Conservation (phyloP, 179 eudicot genomes). For the Drosera spatulata region DNA sequence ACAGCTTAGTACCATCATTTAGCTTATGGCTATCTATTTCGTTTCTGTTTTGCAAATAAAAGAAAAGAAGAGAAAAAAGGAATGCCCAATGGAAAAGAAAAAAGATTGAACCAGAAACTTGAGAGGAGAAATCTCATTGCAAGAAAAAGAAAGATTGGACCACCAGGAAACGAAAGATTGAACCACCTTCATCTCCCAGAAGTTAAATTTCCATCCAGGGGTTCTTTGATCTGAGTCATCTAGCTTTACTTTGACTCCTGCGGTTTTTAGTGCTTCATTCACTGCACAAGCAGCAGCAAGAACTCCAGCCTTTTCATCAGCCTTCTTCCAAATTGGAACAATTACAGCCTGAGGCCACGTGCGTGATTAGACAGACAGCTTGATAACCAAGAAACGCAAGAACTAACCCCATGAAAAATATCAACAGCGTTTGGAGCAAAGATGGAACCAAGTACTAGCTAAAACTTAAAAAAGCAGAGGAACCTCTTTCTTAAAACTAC, state of each 20-base stretch:
- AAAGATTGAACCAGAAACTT: no score
- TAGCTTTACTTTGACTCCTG: conserved; percentile 71
- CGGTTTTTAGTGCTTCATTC: conserved; percentile 48
- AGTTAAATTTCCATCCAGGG: conserved; percentile 98
- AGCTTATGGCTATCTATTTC: no score
- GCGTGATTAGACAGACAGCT: not conserved
- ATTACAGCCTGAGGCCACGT: conserved; percentile 51
- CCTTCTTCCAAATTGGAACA: conserved; percentile 94
- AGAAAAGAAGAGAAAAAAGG: no score
- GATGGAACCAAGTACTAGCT: not conserved
- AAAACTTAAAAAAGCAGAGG: not conserved
- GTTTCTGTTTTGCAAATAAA: no score
- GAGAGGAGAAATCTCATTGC: no score
- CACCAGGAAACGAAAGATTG: no score
- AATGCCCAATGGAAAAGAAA: no score
- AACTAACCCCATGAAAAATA: not conserved
- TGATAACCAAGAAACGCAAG: not conserved
- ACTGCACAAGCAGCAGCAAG: conserved; percentile 58
- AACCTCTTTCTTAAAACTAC: not conserved
- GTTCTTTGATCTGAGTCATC: conserved; percentile 94
- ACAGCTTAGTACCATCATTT: no score
- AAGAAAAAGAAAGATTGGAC: no score
- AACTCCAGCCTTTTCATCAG: conserved; percentile 70
- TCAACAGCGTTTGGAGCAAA: not conserved
- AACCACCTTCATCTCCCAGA: conserved; percentile 97